phyloP scores from a whole-genome alignment of 2,329 filamentous ascomycete genomes.

The Phyllosticta capitalensis region DNA sequence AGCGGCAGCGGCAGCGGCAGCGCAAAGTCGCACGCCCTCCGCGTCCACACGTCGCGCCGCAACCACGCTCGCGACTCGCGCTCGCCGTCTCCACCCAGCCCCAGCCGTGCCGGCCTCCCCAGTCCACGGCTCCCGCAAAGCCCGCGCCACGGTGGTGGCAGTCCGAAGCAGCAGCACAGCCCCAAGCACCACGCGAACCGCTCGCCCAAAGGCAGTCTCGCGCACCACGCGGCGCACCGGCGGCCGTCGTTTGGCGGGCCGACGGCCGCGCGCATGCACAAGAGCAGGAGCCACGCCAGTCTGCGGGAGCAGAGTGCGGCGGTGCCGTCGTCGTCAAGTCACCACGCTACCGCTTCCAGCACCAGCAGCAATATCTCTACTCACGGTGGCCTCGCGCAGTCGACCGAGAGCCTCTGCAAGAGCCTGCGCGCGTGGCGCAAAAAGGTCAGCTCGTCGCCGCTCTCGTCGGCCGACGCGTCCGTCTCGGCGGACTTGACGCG shows the following conservation, averaged over 20 bases:
- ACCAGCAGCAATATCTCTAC: not conserved
- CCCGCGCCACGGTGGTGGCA: not conserved
- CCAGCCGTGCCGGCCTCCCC: conserved; percentile 7
- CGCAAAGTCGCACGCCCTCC: conserved; percentile 18
- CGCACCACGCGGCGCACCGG: not conserved
- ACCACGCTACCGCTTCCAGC: not conserved
- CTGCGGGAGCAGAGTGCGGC: not conserved
- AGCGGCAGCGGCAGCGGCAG: not conserved
- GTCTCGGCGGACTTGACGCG: conserved; percentile 21
- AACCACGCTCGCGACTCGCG: conserved; percentile 8
- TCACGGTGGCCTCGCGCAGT: not conserved
- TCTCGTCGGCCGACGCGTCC: conserved; percentile 32
- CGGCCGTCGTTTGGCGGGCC: conserved; percentile 1
- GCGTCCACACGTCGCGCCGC: conserved; percentile 16
- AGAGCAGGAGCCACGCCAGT: conserved; percentile 3
- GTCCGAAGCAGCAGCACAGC: conserved; percentile 1
- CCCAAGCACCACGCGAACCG: not conserved
- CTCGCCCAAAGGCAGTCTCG: not conserved
- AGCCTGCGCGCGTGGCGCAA: conserved; percentile 50
- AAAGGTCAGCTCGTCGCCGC: conserved; percentile 42
- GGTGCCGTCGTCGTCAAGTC: not conserved
- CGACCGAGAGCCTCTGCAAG: conserved; percentile 48
- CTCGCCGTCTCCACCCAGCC: conserved; percentile 35
- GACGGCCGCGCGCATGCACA: not conserved
- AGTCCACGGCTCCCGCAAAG: conserved; percentile 1